Evolutionary conservation across 257 asterid species (phyloP).

Genomic region (Plectranthus barbatus): DNA sequence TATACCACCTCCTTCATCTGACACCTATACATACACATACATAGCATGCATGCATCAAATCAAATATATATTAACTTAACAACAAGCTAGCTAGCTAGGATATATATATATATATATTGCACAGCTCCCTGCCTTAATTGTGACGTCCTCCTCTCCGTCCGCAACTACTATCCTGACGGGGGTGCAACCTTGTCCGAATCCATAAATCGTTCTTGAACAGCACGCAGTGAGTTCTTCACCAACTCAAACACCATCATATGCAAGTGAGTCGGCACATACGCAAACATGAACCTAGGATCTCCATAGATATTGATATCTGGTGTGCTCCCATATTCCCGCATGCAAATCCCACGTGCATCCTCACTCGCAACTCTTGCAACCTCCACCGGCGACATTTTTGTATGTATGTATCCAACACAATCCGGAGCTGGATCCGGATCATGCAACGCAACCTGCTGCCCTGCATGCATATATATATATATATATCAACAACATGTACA

Average conservation of each 20-base stretch:
- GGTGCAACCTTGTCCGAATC: slow-evolving; percentile 82
- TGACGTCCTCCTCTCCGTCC: slow-evolving; percentile 93
- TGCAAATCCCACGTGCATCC: slow-evolving; percentile 81
- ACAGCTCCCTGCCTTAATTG: slow-evolving; percentile 88
- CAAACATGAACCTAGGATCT: slow-evolving; percentile 76
- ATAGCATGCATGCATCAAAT: no score
- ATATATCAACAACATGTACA: no score
- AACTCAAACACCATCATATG: slow-evolving; percentile 94
- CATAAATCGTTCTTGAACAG: slow-evolving; percentile 81
- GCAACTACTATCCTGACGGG: slow-evolving; percentile 87
- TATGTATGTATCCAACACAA: slow-evolving; percentile 82
- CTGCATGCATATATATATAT: no score
- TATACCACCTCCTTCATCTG: slow-evolving; percentile 99
- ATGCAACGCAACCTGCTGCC: slow-evolving; percentile 94
- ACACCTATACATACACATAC: slow-evolving; percentile 32
- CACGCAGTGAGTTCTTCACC: slow-evolving; percentile 93
- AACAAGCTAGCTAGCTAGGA: no score
- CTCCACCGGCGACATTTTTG: slow-evolving; percentile 87
- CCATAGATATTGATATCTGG: slow-evolving; percentile 85
- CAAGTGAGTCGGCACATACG: slow-evolving; percentile 96
- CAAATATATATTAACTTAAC: no score
- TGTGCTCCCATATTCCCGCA: slow-evolving; percentile 77
- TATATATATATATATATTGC: not conserved
- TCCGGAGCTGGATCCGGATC: slow-evolving; percentile 86
- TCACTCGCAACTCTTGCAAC: slow-evolving; percentile 79